phyloP scores from a whole-genome alignment of 1,284 basidiomycete genomes.

The Tilletia setariae region DNA sequence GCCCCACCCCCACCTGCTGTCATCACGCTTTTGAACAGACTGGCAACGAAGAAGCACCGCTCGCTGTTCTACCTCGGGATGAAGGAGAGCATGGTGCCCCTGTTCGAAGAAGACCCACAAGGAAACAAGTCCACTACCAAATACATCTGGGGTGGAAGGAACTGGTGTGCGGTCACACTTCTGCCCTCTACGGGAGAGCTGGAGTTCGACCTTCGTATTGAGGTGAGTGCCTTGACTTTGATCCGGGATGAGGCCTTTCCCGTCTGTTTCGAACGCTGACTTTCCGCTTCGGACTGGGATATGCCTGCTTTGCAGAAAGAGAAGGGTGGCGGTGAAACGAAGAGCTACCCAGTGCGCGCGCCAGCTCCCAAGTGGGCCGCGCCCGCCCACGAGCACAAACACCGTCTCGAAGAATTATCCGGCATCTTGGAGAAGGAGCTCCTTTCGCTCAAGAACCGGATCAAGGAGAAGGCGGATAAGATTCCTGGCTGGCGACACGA shows the following conservation, averaged over 20 bases:
- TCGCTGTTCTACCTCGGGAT: constrained; percentile 56
- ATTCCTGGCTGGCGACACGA: constrained; percentile 12
- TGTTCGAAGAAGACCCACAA: constrained; percentile 75
- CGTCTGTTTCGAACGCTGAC: too few relatives aligned
- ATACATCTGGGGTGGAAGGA: constrained; percentile 77
- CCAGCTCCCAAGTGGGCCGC: constrained; percentile 36
- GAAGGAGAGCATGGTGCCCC: constrained; percentile 73
- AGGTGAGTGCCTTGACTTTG: constrained; percentile 51
- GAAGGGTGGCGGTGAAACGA: constrained; percentile 41
- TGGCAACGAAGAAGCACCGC: constrained; percentile 76
- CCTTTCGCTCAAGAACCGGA: not conserved
- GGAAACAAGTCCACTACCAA: constrained; percentile 67
- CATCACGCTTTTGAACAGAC: constrained; percentile 72
- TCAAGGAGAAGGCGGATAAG: constrained; percentile 12
- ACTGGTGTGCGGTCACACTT: constrained; percentile 79
- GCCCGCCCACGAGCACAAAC: constrained; percentile 21
- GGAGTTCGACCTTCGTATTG: constrained; percentile 81
- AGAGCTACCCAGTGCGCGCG: constrained; percentile 42
- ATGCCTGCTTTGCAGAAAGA: constrained; percentile 20
- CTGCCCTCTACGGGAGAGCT: constrained; percentile 66
- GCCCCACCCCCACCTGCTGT: constrained; percentile 70
- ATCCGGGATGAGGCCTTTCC: not conserved
- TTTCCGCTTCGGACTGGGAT: too few relatives aligned
- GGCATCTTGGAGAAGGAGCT: constrained; percentile 9
- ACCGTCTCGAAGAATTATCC: constrained; percentile 19